phyloP scores from a whole-genome alignment of 805 yeast species.

The Schwanniomyces polymorphus region DNA sequence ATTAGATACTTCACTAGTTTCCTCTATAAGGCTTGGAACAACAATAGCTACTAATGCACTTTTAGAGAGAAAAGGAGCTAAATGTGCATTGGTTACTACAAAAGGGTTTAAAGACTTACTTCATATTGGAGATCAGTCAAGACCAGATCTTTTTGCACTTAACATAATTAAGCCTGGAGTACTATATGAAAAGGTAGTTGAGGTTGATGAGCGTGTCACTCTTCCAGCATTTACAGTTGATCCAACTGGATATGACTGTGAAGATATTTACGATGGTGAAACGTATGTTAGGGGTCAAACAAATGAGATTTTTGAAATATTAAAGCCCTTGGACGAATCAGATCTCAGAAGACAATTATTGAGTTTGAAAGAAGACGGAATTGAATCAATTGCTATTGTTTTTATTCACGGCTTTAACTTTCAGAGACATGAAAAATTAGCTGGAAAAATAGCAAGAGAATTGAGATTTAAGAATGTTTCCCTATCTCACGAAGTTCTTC shows the following conservation, averaged over 20 bases:
- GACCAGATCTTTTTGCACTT: constrained; percentile 87
- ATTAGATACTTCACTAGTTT: constrained; percentile 62
- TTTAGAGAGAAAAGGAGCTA: constrained; percentile 87
- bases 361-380: constrained; percentile 20
- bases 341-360: too few relatives aligned
- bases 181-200: constrained; percentile 73
- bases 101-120: constrained; percentile 85
- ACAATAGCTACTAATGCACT: constrained; percentile 96
- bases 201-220: constrained; percentile 88
- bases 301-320: too few relatives aligned
- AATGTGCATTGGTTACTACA: constrained; percentile 82
- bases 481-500: too few relatives aligned
- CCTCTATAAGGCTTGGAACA: constrained; percentile 83
- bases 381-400: too few relatives aligned
- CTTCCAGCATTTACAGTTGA: constrained; percentile 66
- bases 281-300: too few relatives aligned
- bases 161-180: constrained; percentile 70
- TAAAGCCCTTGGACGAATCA: too few relatives aligned
- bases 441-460: too few relatives aligned
- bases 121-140: constrained; percentile 83
- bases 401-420: too few relatives aligned
- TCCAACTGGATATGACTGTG: too few relatives aligned
- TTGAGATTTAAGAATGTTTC: too few relatives aligned
- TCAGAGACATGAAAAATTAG: too few relatives aligned
- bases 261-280: too few relatives aligned